A percentile compares a stretch with the other conserved stretches of the same genome.
phyloP scores from a whole-genome alignment of 129 eudicot genomes.

The Logfia minima region DNA sequence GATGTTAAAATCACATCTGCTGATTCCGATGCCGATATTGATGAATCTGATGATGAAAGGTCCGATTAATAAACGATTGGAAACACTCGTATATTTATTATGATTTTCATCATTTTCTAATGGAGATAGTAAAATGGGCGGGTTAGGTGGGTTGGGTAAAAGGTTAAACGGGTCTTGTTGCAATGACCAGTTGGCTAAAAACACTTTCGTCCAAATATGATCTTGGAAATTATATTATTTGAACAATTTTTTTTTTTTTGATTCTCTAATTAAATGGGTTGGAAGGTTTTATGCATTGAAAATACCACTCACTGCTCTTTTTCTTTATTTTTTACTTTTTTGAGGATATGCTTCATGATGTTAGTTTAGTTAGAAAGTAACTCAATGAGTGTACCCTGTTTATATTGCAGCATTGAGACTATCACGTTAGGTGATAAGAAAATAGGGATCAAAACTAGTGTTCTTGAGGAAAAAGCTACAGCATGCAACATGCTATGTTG shows the following conservation, averaged over 20 bases:
- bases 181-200: too few relatives aligned
- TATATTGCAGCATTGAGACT: constrained; percentile 83
- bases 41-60: constrained; percentile 99
- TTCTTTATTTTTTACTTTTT: neutral
- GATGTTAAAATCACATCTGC: constrained; percentile 96
- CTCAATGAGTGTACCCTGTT: neutral
- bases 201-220: too few relatives aligned
- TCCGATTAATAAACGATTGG: constrained; percentile 13
- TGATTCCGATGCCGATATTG: constrained; percentile 88
- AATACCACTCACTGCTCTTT: neutral
- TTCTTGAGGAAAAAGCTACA: constrained; percentile 97
- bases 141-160: neutral
- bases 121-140: neutral
- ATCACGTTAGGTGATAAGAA: constrained; percentile 97
- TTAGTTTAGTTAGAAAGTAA: neutral
- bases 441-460: constrained; percentile 95
- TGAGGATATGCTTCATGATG: too few relatives aligned
- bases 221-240: too few relatives aligned
- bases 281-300: too few relatives aligned
- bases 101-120: too few relatives aligned
- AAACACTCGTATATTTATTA: neutral
- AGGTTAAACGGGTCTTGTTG: neutral
- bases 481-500: constrained; percentile 99
- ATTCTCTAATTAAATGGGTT: too few relatives aligned
- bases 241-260: too few relatives aligned